phyloP scores from a whole-genome alignment of 108 stramenopile species.

The Skeletonema costatum region DNA sequence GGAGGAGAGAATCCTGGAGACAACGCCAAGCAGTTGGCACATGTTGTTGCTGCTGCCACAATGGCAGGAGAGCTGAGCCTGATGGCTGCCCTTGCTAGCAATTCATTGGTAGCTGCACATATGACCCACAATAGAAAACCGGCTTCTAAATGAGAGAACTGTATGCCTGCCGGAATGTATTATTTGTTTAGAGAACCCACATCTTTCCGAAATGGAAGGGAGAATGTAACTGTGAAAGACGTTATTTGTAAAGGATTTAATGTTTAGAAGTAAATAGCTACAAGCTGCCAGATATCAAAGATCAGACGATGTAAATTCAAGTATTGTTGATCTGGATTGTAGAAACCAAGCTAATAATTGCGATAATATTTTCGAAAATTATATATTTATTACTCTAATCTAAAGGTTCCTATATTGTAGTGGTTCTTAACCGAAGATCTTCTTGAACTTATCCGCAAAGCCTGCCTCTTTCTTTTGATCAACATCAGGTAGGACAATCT shows the following conservation, averaged over 20 bases:
- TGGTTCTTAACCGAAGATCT: conserved; percentile 11
- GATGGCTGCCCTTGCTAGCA: conserved; percentile 93
- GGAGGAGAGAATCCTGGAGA: conserved; percentile 86
- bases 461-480: conserved; percentile 38
- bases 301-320: background rate
- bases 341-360: background rate
- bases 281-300: background rate
- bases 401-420: background rate
- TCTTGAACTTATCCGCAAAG: conserved; percentile 37
- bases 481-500: conserved; percentile 60
- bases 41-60: conserved; percentile 92
- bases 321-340: background rate
- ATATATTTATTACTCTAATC: background rate
- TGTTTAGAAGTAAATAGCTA: background rate
- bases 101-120: conserved; percentile 88
- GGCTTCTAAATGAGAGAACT: conserved; percentile 40
- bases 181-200: background rate
- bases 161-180: background rate
- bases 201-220: background rate
- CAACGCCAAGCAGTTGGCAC: conserved; percentile 92
- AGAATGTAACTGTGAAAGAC: background rate
- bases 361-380: background rate
- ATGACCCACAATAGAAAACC: conserved; percentile 91
- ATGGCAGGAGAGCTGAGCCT: conserved; percentile 97
- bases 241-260: background rate